Evolutionary conservation across 192 early-diverging fungal genomes (phyloP), one percentile per base, ranked within the genome.

Genomic region (Globomyces pollinis-pini): DNA sequence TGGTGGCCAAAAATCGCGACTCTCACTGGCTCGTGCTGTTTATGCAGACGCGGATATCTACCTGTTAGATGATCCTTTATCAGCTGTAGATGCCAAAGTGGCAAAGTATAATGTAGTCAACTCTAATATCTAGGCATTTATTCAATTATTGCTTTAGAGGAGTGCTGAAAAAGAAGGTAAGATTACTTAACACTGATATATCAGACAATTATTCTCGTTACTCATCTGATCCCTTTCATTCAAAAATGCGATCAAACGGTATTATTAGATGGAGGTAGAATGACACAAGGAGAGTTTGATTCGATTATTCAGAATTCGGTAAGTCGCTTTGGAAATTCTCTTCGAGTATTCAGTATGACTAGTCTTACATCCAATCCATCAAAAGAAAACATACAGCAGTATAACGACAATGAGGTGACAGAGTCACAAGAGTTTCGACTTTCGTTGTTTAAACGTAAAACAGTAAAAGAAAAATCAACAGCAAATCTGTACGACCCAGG

Each of bases 181-280:
- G 41, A 42, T 12, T 16, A 16, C 15, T 18, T 42, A 42, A 42
- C n/a, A n/a, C n/a, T n/a, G n/a, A n/a, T n/a, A 36, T 42, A 3
- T 9, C n/a, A 42, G 41, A 12, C 72, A 11, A 49, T 62, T 11
- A 20, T 79, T 9, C 55, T 79, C 42, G 66, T 75, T 23, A 74
- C 69, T 15, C 77, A 79, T 60, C 73, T 73, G 59, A 57, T 76
- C 15, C 72, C 73, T 24, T 76, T 67, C 61, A 59, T 79, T 15
- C 7, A 15, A 4, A 53, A 51, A 32, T 73, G 71, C 43, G 67
- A 74, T 43, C 39, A 31, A 12, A 57, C 76, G 3, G n/a, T 76
- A 18, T 38, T 79, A 23, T 35, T 77, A 2, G 75, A 77, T 43
- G 47, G 57, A 28, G 75, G 75, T 1, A 11, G 30, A n/a, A 52